Conservation (phyloP, 108 stramenopile genomes). For the Discostella pseudostelligera region DNA sequence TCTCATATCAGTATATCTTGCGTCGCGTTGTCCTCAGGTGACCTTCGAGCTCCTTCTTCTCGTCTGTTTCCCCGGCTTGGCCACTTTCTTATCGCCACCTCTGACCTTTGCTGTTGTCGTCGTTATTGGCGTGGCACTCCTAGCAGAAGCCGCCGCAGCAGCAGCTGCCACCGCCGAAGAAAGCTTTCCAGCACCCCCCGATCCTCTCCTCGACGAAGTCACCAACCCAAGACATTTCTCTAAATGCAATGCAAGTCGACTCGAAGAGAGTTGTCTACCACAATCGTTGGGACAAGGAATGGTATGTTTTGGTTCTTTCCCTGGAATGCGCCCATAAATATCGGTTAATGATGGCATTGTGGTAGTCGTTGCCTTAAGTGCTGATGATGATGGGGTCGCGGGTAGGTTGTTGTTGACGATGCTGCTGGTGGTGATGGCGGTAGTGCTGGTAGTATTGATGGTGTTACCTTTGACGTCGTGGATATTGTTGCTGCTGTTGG, state of each 20-base stretch:
- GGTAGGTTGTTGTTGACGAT: no score
- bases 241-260: not conserved
- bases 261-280: constrained; percentile 1
- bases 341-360: not conserved
- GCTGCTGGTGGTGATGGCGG: not conserved
- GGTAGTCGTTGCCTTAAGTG: not conserved
- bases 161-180: not conserved
- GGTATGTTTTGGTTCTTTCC: constrained; percentile 5
- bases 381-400: no score
- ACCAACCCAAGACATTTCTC: constrained; percentile 5
- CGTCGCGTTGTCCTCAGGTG: no score
- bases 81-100: not conserved
- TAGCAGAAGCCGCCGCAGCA: not conserved
- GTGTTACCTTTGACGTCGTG: no score
- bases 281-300: constrained; percentile 5
- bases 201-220: not conserved
- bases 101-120: not conserved
- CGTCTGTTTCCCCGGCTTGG: no score
- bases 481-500: not conserved
- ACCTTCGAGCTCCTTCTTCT: no score
- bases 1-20: no score
- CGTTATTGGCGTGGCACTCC: not conserved
- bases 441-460: not conserved
- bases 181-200: no score
- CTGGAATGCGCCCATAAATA: constrained; percentile 4